These are phyloP conservation scores for Phialophora tarda DNA, from an alignment of 2,329 filamentous ascomycete genomes.

Conservation along the genomic window DNA sequence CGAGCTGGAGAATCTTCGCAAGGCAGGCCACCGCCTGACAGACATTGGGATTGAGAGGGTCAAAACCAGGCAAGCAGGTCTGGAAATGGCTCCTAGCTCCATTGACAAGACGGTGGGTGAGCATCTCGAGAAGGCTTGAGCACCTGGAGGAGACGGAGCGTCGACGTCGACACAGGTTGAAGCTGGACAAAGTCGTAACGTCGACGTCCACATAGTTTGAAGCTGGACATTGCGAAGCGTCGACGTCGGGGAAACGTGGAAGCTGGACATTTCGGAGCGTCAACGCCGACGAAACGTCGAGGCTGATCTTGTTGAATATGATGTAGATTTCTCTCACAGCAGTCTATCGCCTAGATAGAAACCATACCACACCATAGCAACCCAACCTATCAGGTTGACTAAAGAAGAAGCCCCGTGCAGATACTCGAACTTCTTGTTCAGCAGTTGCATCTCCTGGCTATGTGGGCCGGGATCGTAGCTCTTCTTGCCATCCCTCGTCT, in stretches of 20 bases:
- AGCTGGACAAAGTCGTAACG: neutral
- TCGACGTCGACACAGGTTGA: neutral
- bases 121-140: conserved; percentile 17
- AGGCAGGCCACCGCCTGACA: conserved; percentile 34
- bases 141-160: neutral
- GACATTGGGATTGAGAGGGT: conserved; percentile 36
- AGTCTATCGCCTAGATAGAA: conserved; percentile 71
- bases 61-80: conserved; percentile 13
- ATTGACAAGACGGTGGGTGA: conserved; percentile 3
- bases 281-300: neutral
- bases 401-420: conserved; percentile 83
- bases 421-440: conserved; percentile 79
- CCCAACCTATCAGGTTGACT: conserved; percentile 74
- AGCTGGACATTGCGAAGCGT: neutral
- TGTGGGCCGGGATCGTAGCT: conserved; percentile 79
- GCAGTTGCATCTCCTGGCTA: conserved; percentile 77
- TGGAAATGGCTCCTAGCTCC: neutral
- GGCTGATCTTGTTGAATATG: neutral
- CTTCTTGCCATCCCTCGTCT: conserved; percentile 87
- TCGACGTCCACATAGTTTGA: neutral
- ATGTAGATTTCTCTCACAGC: conserved; percentile 45
- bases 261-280: neutral
- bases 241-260: neutral
- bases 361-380: conserved; percentile 77
- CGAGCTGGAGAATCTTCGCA: conserved; percentile 38